Percentiles rank a stretch among this genome's conserved stretches.
Conservation (phyloP, 148 eudicot genomes). For the Nyssa sinensis region DNA sequence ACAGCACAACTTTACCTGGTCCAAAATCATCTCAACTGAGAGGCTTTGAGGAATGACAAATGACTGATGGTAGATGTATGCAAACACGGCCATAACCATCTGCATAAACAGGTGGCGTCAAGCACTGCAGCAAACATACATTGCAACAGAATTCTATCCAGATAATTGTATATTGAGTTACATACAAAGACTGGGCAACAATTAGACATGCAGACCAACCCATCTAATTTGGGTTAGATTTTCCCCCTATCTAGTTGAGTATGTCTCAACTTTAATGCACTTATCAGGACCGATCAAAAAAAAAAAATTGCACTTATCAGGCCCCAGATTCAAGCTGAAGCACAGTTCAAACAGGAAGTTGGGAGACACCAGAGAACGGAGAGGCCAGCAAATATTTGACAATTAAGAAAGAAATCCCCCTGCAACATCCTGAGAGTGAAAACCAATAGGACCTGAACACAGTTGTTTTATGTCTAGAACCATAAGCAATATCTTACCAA, state of each 20-base stretch:
- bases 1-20: constrained; percentile 49
- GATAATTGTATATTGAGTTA: too few relatives aligned
- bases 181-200: too few relatives aligned
- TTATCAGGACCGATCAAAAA: too few relatives aligned
- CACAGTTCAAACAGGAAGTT: not conserved
- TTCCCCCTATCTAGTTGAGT: too few relatives aligned
- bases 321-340: too few relatives aligned
- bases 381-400: too few relatives aligned
- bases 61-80: constrained; percentile 86
- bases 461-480: not conserved
- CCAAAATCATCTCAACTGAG: constrained; percentile 66
- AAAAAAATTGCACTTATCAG: too few relatives aligned
- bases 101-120: constrained; percentile 28
- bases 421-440: not conserved
- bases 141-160: not conserved
- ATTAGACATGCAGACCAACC: too few relatives aligned
- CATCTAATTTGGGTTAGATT: too few relatives aligned
- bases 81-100: constrained; percentile 96
- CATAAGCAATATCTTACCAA: not conserved
- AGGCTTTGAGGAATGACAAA: constrained; percentile 56
- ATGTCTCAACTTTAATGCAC: too few relatives aligned
- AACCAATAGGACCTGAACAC: too few relatives aligned
- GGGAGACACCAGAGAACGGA: not conserved
- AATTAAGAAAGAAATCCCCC: too few relatives aligned
- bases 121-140: not conserved